Base-by-base conservation (phyloP, 2,329 filamentous ascomycete species). In the Colletotrichum paranaense region DNA sequence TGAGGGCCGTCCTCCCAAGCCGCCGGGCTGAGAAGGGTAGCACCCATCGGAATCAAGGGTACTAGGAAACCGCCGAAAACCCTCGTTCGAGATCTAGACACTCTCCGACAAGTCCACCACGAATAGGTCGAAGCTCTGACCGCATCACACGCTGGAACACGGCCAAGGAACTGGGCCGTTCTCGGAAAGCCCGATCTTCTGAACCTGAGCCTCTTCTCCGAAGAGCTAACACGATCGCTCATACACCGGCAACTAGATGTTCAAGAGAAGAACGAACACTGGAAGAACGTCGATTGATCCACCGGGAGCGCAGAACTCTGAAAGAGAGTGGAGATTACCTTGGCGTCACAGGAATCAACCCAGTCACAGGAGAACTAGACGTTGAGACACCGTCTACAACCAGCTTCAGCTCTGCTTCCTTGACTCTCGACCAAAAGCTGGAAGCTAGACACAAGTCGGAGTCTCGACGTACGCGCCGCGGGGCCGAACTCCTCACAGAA, bases 341-440 rank as follows among this genome's bases (percentile, higher is more conserved):
- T 0, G 89, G 89, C 2, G 87, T 91, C 1, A 88, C 90, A 71
- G 89, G 89, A 4, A 82, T 88, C 66, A 91, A 91, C 76, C 89
- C 89, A 0, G 81, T 84, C 55, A 91, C 90, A 0, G 88, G 90
- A 5, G 82, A 86, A 74, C 84, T 86, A 62, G 86, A 90, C 70
- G 79, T 87, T 16, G 80, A 89, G 49, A 88, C 87, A 4, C 86
- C 87, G 8, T 86, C 86, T 3, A 82, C 84, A 16, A 88, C 86
- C 72, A 86, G 86, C 1, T 82, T 82, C 32, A 84, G 83, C 69
- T 80, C 78, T 5, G 59, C 77, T 58, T 77, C 81, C 76, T 59
- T 78, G 19, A 78, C 81, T 28, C 79, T 78, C 7, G 80, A 80
- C 42, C 76, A 78, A 55, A 81, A 77, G 42, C 78, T 86, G 19